phyloP scores from a whole-genome alignment of 768 basidiomycete genomes.

The Podaxis sp. region DNA sequence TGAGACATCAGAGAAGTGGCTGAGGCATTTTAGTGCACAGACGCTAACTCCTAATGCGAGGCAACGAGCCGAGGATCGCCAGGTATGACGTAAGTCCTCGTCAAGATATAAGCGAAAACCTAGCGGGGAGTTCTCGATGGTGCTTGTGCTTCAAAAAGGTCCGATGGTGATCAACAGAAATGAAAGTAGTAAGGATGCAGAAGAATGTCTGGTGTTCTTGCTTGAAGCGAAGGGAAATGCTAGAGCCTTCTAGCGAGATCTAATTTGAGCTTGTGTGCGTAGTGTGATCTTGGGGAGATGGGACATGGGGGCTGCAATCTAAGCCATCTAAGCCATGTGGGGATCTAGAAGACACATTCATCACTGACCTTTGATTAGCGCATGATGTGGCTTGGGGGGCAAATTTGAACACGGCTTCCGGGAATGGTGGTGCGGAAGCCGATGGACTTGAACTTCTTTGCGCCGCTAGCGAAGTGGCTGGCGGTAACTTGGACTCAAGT shows the following conservation, averaged over 20 bases:
- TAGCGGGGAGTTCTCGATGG: no score
- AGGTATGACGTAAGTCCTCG: no score
- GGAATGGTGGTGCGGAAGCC: not conserved
- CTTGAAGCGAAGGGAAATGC: not conserved
- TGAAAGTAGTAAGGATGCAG: not conserved
- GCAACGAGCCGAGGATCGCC: no score
- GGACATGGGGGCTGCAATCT: not conserved
- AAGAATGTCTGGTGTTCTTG: not conserved
- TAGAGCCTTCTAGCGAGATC: not conserved
- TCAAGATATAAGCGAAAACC: no score
- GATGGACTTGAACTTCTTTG: no score
- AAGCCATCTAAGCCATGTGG: not conserved
- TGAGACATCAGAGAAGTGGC: no score
- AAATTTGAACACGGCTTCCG: not conserved
- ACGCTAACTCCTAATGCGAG: no score
- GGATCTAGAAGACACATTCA: not conserved
- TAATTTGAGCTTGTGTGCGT: not conserved
- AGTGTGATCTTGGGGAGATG: not conserved
- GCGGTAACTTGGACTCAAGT: no score
- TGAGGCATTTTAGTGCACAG: no score
- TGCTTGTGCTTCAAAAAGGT: no score
- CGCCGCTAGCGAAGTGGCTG: no score
- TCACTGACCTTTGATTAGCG: not conserved
- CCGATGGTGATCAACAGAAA: no score
- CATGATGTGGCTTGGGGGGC: not conserved